Evolutionary conservation across 192 early-diverging fungal genomes (phyloP).

Genomic region (Coemansia umbellata): DNA sequence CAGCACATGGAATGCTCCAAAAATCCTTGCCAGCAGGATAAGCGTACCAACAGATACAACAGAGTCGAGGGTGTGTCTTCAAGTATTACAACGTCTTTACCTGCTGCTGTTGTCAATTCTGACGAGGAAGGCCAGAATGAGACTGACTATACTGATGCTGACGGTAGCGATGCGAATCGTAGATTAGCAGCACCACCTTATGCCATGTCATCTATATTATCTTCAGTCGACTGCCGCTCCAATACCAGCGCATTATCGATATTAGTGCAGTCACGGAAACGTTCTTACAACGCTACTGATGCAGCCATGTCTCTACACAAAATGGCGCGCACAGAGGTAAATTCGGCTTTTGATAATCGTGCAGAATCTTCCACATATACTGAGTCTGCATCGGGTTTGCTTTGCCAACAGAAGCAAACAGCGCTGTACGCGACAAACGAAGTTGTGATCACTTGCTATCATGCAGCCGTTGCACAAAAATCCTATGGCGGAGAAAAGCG

Average conservation of each 20-base stretch:
- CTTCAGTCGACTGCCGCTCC: not conserved
- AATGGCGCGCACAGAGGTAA: conserved; percentile 19
- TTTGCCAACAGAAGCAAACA: conserved; percentile 10
- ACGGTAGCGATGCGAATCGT: not conserved
- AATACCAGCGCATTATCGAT: not conserved
- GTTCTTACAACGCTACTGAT: conserved; percentile 9
- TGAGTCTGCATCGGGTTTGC: not conserved
- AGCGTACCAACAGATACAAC: not conserved
- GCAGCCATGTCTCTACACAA: conserved; percentile 24
- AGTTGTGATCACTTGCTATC: conserved; percentile 78
- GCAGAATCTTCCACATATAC: not conserved
- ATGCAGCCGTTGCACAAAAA: conserved; percentile 86
- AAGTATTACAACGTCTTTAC: no score
- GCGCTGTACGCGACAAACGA: conserved; percentile 32
- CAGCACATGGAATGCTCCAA: not conserved
- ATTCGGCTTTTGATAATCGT: not conserved
- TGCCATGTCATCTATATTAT: not conserved
- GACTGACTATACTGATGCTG: no score
- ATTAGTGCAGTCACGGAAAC: conserved; percentile 10
- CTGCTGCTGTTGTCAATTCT: no score
- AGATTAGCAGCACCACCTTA: not conserved
- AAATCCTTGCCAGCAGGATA: not conserved
- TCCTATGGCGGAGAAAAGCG: conserved; percentile 92
- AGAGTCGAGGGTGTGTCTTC: no score
- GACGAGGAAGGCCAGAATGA: no score